Conservation (phyloP, 2,329 filamentous ascomycete genomes). For the Microdochium bolleyi region DNA sequence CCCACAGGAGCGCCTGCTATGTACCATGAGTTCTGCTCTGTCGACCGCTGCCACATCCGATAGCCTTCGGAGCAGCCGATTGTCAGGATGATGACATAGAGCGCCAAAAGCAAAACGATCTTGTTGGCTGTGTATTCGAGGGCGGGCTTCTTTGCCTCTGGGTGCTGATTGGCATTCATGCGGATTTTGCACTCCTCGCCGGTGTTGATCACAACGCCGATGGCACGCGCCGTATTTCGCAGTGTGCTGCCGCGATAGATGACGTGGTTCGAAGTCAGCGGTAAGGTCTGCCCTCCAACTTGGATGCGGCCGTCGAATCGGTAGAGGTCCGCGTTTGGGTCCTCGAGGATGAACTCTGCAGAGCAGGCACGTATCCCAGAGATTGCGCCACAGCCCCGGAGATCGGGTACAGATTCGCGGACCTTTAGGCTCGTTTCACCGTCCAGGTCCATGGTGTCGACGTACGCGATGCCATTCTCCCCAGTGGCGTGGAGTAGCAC, state of each 20-base stretch:
- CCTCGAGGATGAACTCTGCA: slow-evolving; percentile 63
- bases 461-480: slow-evolving; percentile 71
- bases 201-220: slow-evolving; percentile 82
- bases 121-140: slow-evolving; percentile 71
- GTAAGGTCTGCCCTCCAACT: slow-evolving; percentile 47
- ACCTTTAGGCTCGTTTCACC: slow-evolving; percentile 78
- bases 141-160: slow-evolving; percentile 72
- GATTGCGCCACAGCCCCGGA: slow-evolving; percentile 49
- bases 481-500: slow-evolving; percentile 70
- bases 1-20: slow-evolving; percentile 61
- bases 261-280: slow-evolving; percentile 74
- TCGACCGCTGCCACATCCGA: slow-evolving; percentile 61
- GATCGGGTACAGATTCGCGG: slow-evolving; percentile 57
- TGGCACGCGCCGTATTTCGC: slow-evolving; percentile 60
- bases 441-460: slow-evolving; percentile 79
- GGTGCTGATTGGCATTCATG: slow-evolving; percentile 87
- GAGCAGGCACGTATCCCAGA: slow-evolving; percentile 43
- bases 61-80: slow-evolving; percentile 80
- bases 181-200: slow-evolving; percentile 88
- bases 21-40: slow-evolving; percentile 70
- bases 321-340: slow-evolving; percentile 72
- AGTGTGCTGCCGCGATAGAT: slow-evolving; percentile 81
- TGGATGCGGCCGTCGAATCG: slow-evolving; percentile 65
- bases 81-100: slow-evolving; percentile 71
- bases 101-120: slow-evolving; percentile 73